Evolutionary conservation across 352 stramenopile genomes (phyloP).

Genomic region (Pythium diclinum): DNA sequence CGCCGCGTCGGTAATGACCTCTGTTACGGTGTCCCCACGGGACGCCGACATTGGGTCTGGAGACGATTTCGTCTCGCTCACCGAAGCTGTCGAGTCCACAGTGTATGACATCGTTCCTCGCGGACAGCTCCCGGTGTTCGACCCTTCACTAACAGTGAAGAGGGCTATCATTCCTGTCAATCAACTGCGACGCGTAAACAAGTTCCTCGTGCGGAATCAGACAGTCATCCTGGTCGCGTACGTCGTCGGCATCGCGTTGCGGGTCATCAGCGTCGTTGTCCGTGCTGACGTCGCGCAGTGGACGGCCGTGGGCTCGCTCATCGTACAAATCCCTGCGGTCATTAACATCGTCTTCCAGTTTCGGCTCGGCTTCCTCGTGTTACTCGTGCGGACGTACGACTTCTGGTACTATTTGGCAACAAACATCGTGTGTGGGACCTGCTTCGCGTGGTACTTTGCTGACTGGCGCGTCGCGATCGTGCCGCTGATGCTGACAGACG

Average conservation of each 20-base stretch:
- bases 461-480: slow-evolving; percentile 12
- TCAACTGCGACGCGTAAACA: neutral
- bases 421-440: slow-evolving; percentile 8
- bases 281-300: neutral
- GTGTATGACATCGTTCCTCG: slow-evolving; percentile 19
- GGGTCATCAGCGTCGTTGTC: slow-evolving; percentile 1
- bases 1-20: no score
- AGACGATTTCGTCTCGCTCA: no score
- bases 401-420: slow-evolving; percentile 24
- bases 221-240: slow-evolving; percentile 3
- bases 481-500: neutral
- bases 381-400: slow-evolving; percentile 17
- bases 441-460: slow-evolving; percentile 10
- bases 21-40: neutral
- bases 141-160: slow-evolving; percentile 17
- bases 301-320: slow-evolving; percentile 1
- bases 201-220: neutral
- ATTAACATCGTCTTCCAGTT: slow-evolving; percentile 14
- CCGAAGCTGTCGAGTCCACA: neutral
- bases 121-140: slow-evolving; percentile 7
- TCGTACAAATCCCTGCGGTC: slow-evolving; percentile 11
- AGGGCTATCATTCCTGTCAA: neutral
- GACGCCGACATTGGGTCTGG: neutral
- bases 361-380: slow-evolving; percentile 10
- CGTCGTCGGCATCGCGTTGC: slow-evolving; percentile 9